These are phyloP conservation scores for Aspergillus candidus DNA, from an alignment of 2,329 filamentous ascomycete species.

Conservation along the genomic window DNA sequence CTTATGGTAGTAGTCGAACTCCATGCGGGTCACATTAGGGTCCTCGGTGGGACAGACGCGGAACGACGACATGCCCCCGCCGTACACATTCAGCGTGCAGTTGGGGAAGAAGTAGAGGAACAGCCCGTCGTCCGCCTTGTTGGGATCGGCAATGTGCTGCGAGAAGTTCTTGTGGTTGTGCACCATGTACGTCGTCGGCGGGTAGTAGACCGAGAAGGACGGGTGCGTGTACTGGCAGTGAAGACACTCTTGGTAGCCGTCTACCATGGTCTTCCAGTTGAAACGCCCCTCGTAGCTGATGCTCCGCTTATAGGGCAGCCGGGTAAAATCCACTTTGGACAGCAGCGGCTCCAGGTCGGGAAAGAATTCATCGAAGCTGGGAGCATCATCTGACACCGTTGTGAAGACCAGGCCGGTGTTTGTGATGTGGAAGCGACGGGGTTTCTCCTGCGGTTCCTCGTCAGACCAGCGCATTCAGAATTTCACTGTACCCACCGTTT, in stretches of 20 bases:
- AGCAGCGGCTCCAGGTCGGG: conserved; percentile 47
- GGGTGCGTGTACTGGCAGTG: conserved; percentile 56
- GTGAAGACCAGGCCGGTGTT: conserved; percentile 50
- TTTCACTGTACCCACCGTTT: conserved; percentile 22
- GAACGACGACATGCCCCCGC: conserved; percentile 53
- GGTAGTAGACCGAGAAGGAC: conserved; percentile 50
- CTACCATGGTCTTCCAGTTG: conserved; percentile 58
- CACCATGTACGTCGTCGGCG: conserved; percentile 51
- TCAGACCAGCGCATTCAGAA: too few species aligned
- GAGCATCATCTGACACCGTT: conserved; percentile 44
- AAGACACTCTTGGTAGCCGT: conserved; percentile 54
- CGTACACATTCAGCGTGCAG: conserved; percentile 53
- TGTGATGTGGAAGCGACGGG: conserved; percentile 39
- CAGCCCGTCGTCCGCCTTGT: conserved; percentile 48
- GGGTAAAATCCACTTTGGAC: conserved; percentile 48
- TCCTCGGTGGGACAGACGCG: conserved; percentile 49
- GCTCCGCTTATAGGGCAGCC: conserved; percentile 46
- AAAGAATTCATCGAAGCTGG: conserved; percentile 50
- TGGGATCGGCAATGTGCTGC: conserved; percentile 51
- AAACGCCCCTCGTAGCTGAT: conserved; percentile 53
- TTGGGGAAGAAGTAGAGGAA: conserved; percentile 56
- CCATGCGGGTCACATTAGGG: conserved; percentile 49
- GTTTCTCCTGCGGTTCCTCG: conserved; percentile 9
- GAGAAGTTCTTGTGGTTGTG: conserved; percentile 52
- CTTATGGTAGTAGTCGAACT: conserved; percentile 54